These are phyloP conservation scores for Oxytropis ochrocephala DNA, from an alignment of 306 rosid genomes.

Conservation along the genomic window DNA sequence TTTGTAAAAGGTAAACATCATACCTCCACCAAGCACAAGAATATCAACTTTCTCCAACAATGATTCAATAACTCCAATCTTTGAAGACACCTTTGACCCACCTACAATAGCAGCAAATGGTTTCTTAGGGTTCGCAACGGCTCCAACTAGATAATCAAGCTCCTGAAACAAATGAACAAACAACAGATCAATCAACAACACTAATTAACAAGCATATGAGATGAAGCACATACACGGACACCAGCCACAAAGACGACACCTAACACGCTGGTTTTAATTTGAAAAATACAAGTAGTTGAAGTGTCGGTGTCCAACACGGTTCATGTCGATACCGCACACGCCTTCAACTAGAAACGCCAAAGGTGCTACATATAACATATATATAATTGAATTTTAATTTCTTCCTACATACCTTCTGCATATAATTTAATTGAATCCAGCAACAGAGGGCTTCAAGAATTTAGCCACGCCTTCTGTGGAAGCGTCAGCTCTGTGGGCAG, in stretches of 20 bases:
- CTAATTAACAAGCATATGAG: background rate
- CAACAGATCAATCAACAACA: background rate
- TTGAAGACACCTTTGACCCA: conserved; percentile 87
- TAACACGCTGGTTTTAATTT: too few species aligned
- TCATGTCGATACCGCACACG: too few species aligned
- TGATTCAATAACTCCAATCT: conserved; percentile 92
- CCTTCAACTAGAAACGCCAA: too few species aligned
- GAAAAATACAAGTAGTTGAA: too few species aligned
- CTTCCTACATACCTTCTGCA: conserved; percentile 76
- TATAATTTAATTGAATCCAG: conserved; percentile 90
- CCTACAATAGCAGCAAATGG: conserved; percentile 97
- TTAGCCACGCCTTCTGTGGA: conserved; percentile 92
- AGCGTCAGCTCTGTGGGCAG: conserved; percentile 97
- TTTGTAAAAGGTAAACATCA: conserved; percentile 92
- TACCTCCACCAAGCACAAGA: conserved; percentile 88
- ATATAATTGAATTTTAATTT: background rate
- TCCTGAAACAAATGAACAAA: conserved; percentile 48
- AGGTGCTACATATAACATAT: too few species aligned
- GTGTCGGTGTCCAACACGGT: too few species aligned
- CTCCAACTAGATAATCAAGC: conserved; percentile 90
- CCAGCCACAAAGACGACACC: too few species aligned
- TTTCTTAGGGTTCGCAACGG: conserved; percentile 80
- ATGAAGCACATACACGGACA: too few species aligned
- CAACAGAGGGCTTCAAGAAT: conserved; percentile 82
- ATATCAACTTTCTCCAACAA: conserved; percentile 71